Conservation (phyloP, 1,284 basidiomycete species). For the Mycosarcoma maydis region DNA sequence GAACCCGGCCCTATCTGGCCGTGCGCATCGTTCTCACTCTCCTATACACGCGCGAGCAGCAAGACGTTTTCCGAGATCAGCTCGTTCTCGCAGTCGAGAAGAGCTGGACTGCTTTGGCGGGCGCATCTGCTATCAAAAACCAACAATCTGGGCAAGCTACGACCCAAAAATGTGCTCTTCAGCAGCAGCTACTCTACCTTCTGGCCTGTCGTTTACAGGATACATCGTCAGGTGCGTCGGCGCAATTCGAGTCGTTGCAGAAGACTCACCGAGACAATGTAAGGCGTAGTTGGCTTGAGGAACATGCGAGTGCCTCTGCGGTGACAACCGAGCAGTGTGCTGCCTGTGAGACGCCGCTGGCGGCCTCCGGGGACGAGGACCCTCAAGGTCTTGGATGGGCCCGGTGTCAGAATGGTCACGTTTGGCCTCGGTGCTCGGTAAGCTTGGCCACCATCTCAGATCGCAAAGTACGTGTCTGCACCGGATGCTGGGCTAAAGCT, state of each 20-base stretch:
- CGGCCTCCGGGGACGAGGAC: conserved; percentile 7
- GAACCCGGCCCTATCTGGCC: conserved; percentile 5
- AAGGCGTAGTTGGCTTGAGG: conserved; percentile 6
- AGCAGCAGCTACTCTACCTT: conserved; percentile 16
- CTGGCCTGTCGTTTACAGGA: conserved; percentile 11
- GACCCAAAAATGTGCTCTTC: neutral
- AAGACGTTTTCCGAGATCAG: conserved; percentile 1
- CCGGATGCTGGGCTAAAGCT: conserved; percentile 38
- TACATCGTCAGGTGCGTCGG: neutral
- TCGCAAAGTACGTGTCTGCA: conserved; percentile 31
- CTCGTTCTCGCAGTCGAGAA: conserved; percentile 5
- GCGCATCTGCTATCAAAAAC: neutral
- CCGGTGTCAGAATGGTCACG: conserved; percentile 28
- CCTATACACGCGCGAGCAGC: conserved; percentile 4
- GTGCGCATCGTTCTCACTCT: conserved; percentile 17
- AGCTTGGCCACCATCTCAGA: conserved; percentile 33
- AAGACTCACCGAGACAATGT: conserved; percentile 1
- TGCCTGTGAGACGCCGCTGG: conserved; percentile 27
- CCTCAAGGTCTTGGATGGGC: conserved; percentile 25
- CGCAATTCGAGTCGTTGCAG: neutral
- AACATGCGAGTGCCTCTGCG: neutral
- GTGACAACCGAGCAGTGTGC: conserved; percentile 25
- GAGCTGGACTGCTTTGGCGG: conserved; percentile 9
- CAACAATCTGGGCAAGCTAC: neutral
- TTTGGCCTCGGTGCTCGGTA: conserved; percentile 49